Evolutionary conservation across 257 asterid genomes (phyloP), one percentile per base, ranked within the genome.

Genomic region (Salvia hispanica): DNA sequence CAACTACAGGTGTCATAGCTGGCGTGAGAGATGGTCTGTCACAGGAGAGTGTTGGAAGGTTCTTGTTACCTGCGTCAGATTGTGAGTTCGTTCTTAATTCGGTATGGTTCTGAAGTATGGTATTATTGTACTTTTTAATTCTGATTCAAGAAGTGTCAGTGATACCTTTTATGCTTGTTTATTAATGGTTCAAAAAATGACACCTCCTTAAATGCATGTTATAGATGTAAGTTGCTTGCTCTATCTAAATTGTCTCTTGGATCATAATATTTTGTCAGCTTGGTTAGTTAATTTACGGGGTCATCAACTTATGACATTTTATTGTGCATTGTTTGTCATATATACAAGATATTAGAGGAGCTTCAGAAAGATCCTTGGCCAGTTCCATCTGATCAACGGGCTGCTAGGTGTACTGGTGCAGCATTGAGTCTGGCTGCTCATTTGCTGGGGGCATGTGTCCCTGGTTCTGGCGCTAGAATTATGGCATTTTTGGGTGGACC

Each of bases 291-390:
- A 63, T 71, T 57, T 50, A 71, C 71, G 57, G 42, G 55, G 13
- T 50, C 39, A 67, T 45, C 66, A 50, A 64, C 62, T 73, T 51
- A 68, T 78, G 67, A 36, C 50, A 59, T 72, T 72, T 55, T 46
- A 58, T 43, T 58, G 60, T 74, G 54, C 62, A 3, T 46, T 58
- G 58, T 69, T 63, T 52, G 65, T 31, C 55, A 48, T 76, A 58
- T 67, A 42, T 72, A 42, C 78, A 77, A 90, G 98, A 87, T 93
- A 78, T 78, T 93, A 80, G 97, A 93, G 77, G 99, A 93, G 84
- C 99, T 93, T 76, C 97, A 88, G 81, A 90, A 80, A 78, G 99
- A 93, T 81, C 96, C 97, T 75, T 93, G 99, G 99, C 95, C 95
- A 36, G 91, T 85, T 57, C 86, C 90, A 65, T 76, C 96, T 34